These are phyloP conservation scores for Castanopsis chinensis DNA, from an alignment of 306 rosid genomes.

Conservation along the genomic window DNA sequence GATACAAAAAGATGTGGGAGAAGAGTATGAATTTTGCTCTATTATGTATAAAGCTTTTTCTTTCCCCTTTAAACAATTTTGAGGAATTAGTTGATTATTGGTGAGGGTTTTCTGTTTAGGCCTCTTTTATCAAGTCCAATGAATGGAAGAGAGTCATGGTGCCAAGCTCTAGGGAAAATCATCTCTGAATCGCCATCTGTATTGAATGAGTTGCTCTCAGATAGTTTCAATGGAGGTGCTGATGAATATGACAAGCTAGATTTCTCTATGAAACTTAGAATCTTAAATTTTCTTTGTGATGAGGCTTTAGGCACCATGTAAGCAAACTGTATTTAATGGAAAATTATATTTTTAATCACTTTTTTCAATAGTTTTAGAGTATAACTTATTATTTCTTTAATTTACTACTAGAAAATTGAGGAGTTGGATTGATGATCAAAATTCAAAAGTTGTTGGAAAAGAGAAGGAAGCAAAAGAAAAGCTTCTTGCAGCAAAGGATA, in stretches of 20 bases:
- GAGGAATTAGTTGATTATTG: not conserved
- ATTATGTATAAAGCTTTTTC: not conserved
- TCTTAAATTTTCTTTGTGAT: constrained; percentile 50
- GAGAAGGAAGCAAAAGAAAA: constrained; percentile 39
- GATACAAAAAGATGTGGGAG: constrained; percentile 40
- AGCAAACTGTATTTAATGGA: constrained; percentile 19
- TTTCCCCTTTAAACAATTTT: not conserved
- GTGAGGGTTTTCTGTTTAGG: constrained; percentile 19
- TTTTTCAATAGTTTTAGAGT: not conserved
- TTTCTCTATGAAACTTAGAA: constrained; percentile 41
- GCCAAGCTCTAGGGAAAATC: constrained; percentile 38
- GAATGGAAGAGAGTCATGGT: constrained; percentile 36
- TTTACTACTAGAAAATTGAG: constrained; percentile 39
- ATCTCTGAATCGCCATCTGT: constrained; percentile 29
- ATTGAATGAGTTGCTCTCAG: constrained; percentile 28
- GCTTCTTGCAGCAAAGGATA: constrained; percentile 35
- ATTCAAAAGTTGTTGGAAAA: constrained; percentile 23
- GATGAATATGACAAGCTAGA: constrained; percentile 34
- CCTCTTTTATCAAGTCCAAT: constrained; percentile 6
- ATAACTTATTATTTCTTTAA: not conserved
- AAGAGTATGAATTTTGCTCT: constrained; percentile 33
- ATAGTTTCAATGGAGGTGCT: constrained; percentile 25
- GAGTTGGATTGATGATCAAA: constrained; percentile 44
- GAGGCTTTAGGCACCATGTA: constrained; percentile 50
- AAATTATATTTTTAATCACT: not conserved